Base-by-base conservation (phyloP, 306 rosid species). In the Castanopsis chinensis region DNA sequence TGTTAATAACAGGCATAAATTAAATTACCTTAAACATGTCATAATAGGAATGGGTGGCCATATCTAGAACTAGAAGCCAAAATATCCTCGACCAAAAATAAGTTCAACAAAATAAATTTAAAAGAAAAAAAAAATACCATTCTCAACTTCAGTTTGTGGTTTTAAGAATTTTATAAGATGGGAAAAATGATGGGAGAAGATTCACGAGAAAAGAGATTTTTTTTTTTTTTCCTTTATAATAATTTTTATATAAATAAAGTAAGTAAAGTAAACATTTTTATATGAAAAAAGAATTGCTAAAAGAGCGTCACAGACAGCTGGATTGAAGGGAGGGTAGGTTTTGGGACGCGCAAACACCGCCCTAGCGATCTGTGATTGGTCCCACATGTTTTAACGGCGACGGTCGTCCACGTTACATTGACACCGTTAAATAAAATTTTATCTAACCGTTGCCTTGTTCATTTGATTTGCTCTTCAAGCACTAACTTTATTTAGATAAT, bases 321-420 rank as follows among this genome's bases (percentile, higher is more conserved):
- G 86, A 69, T 72, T 28, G 41, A 57, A 51, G 45, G 45, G 80
- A 74, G 56, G 60, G 51, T 68, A 69, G 85, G 85, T 79, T 28
- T 80, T 20, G 83, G 73, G 76, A 89, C 95, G 91, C 90, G 90
- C 79, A 87, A 85, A 77, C 90, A 82, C 88, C 90, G 85, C 74
- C 83, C 75, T 43, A 3, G 57, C 75, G 49, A 80, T 79, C 86
- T 32, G 45, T 28, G 60, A 45, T 45, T 78, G 87, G 87, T 64
- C 88, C 86, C 77, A 41, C 73, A 51, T 19, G 19, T 56, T 23
- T 20, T 65, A 73, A 79, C 71, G 74, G 64, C 63, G 32, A 57
- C 32, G 75, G 45, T 45, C 32, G 71, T 54, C 20, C 58, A 17
- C 30, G n/a, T 56, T 32, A 23, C 10, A 23, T 71, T 43, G 37